Evolutionary conservation across 805 yeast genomes (phyloP), one percentile per base, ranked within the genome.

Genomic region (Candida pseudoglaebosa): DNA sequence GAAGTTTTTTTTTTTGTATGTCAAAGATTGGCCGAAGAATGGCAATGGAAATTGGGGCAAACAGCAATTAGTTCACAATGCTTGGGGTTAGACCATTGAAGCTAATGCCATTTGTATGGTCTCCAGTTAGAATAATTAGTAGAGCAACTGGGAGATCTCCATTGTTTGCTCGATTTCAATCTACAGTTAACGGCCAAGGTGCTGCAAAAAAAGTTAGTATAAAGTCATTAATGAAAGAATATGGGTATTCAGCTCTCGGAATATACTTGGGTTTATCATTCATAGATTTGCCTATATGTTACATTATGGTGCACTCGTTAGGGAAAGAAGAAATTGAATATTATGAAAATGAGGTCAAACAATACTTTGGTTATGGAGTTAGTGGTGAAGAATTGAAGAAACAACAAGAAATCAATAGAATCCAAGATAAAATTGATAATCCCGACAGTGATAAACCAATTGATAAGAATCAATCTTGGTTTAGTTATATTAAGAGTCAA

Each of bases 171-270:
- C 43, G 54, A 28, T 42, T 51, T 20, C 59, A 56, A 39, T 45
- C 57, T 14, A 47, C 51, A 8, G 42, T 36, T 16, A 32, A 47
- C 12, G 37, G 20, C 2, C n/a, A n/a, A n/a, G 30, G 35, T 18
- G 34, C 44, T 24, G 46, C 39, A 14, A 64, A 68, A 37, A 62
- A 71, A 14, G 57, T 64, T 1, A 80, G 80, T 10, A 59, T 77
- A 24, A 86, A 78, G 57, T 81, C 76, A 8, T 68, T 93, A 45
- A 73, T 85, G 53, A 82, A 84, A 54, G 83, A 85, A 54, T 93
- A 93, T 59, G 99, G 99, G 0, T 88, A 84, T 67, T 78, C 95
- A 13, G 97, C 96, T 0, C 64, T 91, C 10, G 95, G 88, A 10
- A 87, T 91, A 0, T 93, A 93, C 54, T 50, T 88, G 15, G 82